A percentile compares a stretch with the other conserved stretches of the same genome.
phyloP scores from a whole-genome alignment of 73 alveolate species.

The Symbiodinium pilosum region DNA sequence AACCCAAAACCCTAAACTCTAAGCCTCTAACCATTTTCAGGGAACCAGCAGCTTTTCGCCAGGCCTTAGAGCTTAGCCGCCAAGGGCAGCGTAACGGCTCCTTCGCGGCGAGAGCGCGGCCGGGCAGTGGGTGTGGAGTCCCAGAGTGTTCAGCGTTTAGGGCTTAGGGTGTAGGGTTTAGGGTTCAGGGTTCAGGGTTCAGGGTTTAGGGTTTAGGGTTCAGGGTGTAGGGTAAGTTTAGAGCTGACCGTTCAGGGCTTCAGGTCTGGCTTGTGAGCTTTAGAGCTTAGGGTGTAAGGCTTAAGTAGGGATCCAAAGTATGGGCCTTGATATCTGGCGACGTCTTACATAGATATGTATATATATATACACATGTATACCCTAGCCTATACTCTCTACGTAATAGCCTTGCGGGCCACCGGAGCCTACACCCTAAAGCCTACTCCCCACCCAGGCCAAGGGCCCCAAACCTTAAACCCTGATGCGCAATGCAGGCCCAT shows the following conservation, averaged over 20 bases:
- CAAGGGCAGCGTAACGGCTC: not conserved
- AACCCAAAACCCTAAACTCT: not conserved
- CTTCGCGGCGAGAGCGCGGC: not conserved
- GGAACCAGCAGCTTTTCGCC: not conserved
- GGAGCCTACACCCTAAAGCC: no score
- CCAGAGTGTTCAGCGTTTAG: not conserved
- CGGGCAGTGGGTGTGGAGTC: not conserved
- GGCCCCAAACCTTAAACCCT: no score
- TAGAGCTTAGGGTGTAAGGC: not conserved
- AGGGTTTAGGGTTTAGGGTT: not conserved
- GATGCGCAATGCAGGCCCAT: no score
- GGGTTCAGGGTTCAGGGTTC: not conserved
- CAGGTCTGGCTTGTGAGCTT: not conserved
- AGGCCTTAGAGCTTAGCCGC: not conserved
- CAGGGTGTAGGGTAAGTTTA: not conserved
- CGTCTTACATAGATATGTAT: no score
- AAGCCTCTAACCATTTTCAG: not conserved
- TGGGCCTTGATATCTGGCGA: no score
- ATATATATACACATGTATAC: no score
- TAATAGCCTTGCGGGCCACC: no score
- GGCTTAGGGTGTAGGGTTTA: not conserved
- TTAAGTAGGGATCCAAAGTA: not conserved
- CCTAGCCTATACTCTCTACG: no score
- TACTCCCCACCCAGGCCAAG: no score
- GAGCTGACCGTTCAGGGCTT: not conserved